These are phyloP conservation scores for barrel medic (Medicago truncatula) DNA, from an alignment of 306 rosid genomes.

Conservation along the genomic window DNA sequence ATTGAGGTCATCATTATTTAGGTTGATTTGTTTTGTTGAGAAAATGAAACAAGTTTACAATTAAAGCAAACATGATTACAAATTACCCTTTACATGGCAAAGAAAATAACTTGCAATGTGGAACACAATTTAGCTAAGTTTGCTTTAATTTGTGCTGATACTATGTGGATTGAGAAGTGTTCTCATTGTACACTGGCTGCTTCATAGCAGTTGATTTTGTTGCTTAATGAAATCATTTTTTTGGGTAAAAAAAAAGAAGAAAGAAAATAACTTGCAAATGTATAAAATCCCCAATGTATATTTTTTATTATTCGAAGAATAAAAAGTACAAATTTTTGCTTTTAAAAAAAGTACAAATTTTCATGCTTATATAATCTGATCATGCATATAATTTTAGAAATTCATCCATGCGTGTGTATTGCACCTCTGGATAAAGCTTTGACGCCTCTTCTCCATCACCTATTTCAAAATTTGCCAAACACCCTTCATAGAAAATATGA, in stretches of 20 bases:
- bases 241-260: too few relatives aligned
- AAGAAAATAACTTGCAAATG: background rate
- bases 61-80: background rate
- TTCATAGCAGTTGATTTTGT: too few relatives aligned
- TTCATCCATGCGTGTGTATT: conserved; percentile 75
- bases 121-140: too few relatives aligned
- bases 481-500: conserved; percentile 79
- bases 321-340: background rate
- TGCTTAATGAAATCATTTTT: too few relatives aligned
- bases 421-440: conserved; percentile 79
- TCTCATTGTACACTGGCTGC: too few relatives aligned
- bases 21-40: background rate
- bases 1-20: background rate
- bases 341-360: background rate
- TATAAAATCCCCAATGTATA: too few relatives aligned
- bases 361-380: background rate
- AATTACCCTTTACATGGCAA: background rate
- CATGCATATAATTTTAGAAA: conserved; percentile 52
- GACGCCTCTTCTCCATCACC: conserved; percentile 86
- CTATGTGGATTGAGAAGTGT: too few relatives aligned
- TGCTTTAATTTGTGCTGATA: too few relatives aligned
- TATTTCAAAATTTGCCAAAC: conserved; percentile 72
- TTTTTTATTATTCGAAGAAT: background rate
- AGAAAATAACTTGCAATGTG: background rate
- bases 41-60: conserved; percentile 12